These are phyloP conservation scores for Malassezia obtusa DNA, from an alignment of 1,284 basidiomycete genomes.

Conservation along the genomic window DNA sequence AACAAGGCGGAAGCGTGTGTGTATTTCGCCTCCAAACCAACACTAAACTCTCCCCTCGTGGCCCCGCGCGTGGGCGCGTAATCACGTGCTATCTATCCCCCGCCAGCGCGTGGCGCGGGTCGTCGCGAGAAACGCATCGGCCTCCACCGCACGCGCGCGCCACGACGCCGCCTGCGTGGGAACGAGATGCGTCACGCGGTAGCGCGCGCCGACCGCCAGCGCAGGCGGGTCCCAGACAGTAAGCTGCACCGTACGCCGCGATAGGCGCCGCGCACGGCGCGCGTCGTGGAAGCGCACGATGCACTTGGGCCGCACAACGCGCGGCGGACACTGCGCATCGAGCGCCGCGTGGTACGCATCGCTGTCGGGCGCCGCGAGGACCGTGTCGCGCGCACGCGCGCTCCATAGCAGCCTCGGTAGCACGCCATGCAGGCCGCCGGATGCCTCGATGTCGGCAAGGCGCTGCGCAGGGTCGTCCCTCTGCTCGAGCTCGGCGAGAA, in stretches of 20 bases:
- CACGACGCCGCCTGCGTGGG: slow-evolving; percentile 6
- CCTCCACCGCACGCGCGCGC: slow-evolving; percentile 4
- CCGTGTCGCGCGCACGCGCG: slow-evolving; percentile 5
- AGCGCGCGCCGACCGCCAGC: slow-evolving; percentile 8
- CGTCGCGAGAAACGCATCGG: slow-evolving; percentile 13
- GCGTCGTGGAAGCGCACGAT: slow-evolving; percentile 68
- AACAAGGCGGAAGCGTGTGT: not conserved
- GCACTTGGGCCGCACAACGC: slow-evolving; percentile 70
- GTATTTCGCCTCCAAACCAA: slow-evolving; percentile 10
- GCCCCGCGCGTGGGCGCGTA: not conserved
- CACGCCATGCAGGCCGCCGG: too few species aligned
- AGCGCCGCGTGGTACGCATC: slow-evolving; percentile 5
- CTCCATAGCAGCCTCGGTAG: slow-evolving; percentile 5
- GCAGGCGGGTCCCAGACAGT: slow-evolving; percentile 25
- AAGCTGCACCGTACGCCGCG: slow-evolving; percentile 25
- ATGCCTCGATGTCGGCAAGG: not conserved
- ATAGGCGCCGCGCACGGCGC: slow-evolving; percentile 13
- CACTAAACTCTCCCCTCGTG: slow-evolving; percentile 18
- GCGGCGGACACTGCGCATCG: slow-evolving; percentile 63
- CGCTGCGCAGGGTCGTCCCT: slow-evolving; percentile 16
- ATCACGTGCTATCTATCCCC: slow-evolving; percentile 8
- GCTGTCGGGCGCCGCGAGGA: slow-evolving; percentile 14
- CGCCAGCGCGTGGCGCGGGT: slow-evolving; percentile 6
- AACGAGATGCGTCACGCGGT: slow-evolving; percentile 2
- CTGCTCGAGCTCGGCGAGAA: slow-evolving; percentile 11